Percentiles rank a stretch among this genome's conserved stretches.
phyloP scores from a whole-genome alignment of 495 filamentous ascomycete species.

The Penicillium cataractarum region DNA sequence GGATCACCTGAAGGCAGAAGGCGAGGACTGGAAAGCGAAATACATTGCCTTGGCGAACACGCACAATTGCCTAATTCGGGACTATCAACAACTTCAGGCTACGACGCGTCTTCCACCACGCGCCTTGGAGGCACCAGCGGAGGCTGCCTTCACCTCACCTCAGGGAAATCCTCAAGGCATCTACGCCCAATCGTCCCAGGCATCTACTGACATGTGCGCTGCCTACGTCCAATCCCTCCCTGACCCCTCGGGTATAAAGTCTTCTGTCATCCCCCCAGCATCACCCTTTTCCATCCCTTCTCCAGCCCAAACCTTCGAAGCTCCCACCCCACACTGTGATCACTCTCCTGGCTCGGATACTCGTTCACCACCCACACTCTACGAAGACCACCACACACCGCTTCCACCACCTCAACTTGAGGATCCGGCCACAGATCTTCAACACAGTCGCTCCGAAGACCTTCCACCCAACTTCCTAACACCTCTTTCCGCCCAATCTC shows the following conservation, averaged over 20 bases:
- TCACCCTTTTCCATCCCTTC: constrained; percentile 1
- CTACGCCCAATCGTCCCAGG: neutral
- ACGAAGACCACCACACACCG: too few species aligned
- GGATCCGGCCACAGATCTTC: too few species aligned
- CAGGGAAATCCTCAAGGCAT: neutral
- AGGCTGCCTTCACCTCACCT: neutral
- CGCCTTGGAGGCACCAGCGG: neutral
- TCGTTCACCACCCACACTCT: neutral
- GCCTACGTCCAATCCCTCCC: neutral
- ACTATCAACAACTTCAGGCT: constrained; percentile 12
- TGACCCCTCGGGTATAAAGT: neutral
- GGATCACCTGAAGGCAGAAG: constrained; percentile 5
- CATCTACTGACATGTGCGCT: neutral
- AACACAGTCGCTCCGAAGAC: neutral
- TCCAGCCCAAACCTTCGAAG: neutral
- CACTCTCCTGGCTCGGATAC: neutral
- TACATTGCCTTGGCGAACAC: constrained; percentile 5
- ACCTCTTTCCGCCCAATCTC: neutral
- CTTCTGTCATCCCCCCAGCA: neutral
- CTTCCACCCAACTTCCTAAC: neutral
- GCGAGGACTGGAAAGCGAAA: constrained; percentile 4
- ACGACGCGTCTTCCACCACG: neutral
- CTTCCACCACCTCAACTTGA: too few species aligned
- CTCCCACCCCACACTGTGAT: neutral
- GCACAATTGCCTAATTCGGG: constrained; percentile 16